Evolutionary conservation across 2,329 filamentous ascomycete species (phyloP).

Genomic region (Cordyceps fumosorosea): DNA sequence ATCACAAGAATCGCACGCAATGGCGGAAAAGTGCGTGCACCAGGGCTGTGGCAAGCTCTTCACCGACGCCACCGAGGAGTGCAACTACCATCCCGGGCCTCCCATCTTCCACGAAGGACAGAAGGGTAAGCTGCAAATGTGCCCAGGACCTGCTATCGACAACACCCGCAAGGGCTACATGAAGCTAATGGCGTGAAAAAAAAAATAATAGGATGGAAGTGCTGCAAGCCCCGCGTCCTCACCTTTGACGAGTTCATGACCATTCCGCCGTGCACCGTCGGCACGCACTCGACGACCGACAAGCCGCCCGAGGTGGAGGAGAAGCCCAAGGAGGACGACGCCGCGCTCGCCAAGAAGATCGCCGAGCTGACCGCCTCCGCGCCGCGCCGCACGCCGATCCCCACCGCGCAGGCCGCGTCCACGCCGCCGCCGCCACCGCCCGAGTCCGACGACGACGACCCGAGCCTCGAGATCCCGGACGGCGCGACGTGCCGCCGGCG

Average conservation of each 20-base stretch:
- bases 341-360: conserved; percentile 36
- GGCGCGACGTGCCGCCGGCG: conserved; percentile 72
- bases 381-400: conserved; percentile 34
- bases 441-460: conserved; percentile 85
- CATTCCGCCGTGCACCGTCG: conserved; percentile 87
- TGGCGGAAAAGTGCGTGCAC: conserved; percentile 88
- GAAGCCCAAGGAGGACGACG: conserved; percentile 40
- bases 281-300: conserved; percentile 87
- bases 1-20: conserved; percentile 24
- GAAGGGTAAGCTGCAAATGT: conserved; percentile 60
- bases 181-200: neutral
- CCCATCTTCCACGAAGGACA: conserved; percentile 97
- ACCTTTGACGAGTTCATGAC: conserved; percentile 97
- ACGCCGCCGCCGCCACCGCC: conserved; percentile 54
- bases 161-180: neutral
- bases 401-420: conserved; percentile 37
- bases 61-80: conserved; percentile 73
- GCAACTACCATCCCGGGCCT: conserved; percentile 86
- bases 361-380: conserved; percentile 45
- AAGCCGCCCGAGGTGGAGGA: conserved; percentile 55
- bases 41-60: conserved; percentile 91
- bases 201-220: conserved; percentile 80
- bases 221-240: conserved; percentile 92
- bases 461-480: conserved; percentile 62
- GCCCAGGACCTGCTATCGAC: neutral